Conservation (phyloP, 2,329 filamentous ascomycete species). For the Penicillium sp. region DNA sequence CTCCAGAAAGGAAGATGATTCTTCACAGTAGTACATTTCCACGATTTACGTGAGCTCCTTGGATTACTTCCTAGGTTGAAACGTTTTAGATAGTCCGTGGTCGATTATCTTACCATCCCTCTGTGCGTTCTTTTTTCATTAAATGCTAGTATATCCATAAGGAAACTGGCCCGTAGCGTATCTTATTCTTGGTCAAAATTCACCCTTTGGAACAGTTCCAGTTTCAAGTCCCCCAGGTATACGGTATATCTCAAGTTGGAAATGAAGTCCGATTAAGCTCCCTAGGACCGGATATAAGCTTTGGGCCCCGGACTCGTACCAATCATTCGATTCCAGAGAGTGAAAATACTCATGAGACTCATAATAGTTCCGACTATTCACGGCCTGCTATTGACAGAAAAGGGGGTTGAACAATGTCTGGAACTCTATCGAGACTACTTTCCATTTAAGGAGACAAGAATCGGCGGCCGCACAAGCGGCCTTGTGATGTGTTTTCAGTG, state of each 20-base stretch:
- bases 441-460: not conserved
- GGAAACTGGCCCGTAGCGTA: not conserved
- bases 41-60: not conserved
- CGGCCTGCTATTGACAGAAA: not conserved
- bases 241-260: not conserved
- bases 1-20: not conserved
- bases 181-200: not conserved
- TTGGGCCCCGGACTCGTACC: not conserved
- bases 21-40: not conserved
- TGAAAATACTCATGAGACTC: not conserved
- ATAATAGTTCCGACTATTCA: not conserved
- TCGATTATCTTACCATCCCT: not conserved
- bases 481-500: too few relatives aligned
- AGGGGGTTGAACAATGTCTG: not conserved
- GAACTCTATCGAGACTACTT: not conserved
- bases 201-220: not conserved
- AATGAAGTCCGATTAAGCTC: not conserved
- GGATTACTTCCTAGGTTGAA: not conserved
- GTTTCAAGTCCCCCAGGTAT: not conserved
- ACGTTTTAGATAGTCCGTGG: too few relatives aligned
- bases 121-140: not conserved
- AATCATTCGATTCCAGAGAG: not conserved
- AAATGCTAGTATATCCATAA: not conserved
- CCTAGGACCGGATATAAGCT: not conserved
- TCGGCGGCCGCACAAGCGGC: too few relatives aligned